Conservation (phyloP, 345 rosid genomes). For the Arabis alpina region DNA sequence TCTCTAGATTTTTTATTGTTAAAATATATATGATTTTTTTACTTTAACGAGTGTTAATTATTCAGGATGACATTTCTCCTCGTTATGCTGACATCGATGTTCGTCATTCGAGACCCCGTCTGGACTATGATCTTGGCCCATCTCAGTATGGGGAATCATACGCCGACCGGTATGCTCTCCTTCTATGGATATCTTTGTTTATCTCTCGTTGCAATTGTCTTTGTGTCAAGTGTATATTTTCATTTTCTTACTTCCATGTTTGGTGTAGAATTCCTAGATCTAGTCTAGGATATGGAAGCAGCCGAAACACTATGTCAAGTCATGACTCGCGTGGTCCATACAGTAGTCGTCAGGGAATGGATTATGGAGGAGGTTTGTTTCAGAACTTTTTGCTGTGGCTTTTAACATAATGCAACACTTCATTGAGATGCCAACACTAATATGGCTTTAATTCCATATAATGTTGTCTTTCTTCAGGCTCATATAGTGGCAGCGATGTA, state of each 20-base stretch:
- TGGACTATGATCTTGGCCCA: constrained; percentile 80
- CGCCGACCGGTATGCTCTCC: constrained; percentile 69
- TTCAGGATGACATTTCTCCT: constrained; percentile 85
- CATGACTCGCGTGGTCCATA: constrained; percentile 86
- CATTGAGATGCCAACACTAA: neutral
- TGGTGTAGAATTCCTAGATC: constrained; percentile 76
- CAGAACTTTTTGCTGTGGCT: constrained; percentile 29
- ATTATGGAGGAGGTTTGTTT: constrained; percentile 73
- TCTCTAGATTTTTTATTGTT: neutral
- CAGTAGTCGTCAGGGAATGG: constrained; percentile 76
- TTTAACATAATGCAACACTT: constrained; percentile 15
- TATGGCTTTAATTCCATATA: constrained; percentile 14
- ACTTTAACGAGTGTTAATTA: constrained; percentile 6
- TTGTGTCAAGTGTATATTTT: neutral
- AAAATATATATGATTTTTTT: constrained; percentile 17
- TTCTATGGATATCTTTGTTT: neutral
- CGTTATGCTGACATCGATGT: constrained; percentile 71
- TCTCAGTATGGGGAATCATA: constrained; percentile 83
- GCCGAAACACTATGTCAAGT: constrained; percentile 75
- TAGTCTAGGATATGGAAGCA: constrained; percentile 73
- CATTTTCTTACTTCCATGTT: constrained; percentile 30
- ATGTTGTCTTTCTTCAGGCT: constrained; percentile 58
- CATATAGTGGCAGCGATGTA: constrained; percentile 68
- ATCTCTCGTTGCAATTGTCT: neutral
- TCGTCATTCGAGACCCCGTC: constrained; percentile 87